These are phyloP conservation scores for Heliamphora pulchella DNA, from an alignment of 179 eudicot species.

Conservation along the genomic window DNA sequence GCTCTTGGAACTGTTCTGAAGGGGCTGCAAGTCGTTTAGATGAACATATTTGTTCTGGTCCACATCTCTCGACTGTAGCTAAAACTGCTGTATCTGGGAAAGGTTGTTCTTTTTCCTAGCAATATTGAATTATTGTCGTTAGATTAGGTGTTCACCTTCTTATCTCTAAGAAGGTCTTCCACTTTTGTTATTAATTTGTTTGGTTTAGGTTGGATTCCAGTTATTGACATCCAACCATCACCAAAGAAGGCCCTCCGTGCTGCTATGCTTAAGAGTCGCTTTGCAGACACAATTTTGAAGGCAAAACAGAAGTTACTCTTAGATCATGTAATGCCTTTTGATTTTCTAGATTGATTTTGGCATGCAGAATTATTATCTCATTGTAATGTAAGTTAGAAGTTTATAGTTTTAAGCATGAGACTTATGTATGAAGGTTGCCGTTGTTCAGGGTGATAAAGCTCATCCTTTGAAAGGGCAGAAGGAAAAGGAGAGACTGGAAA, in stretches of 20 bases:
- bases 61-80: slow-evolving; percentile 15
- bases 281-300: slow-evolving; percentile 67
- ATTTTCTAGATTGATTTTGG: not conserved
- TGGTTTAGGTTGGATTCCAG: slow-evolving; percentile 32
- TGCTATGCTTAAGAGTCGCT: slow-evolving; percentile 69
- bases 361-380: too few species aligned
- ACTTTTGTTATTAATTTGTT: slow-evolving; percentile 4
- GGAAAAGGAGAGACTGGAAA: slow-evolving; percentile 47
- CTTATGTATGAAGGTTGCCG: not conserved
- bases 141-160: not conserved
- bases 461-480: slow-evolving; percentile 38
- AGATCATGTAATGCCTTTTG: slow-evolving; percentile 35
- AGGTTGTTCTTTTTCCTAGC: slow-evolving; percentile 22
- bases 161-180: not conserved
- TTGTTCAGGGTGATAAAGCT: slow-evolving; percentile 38
- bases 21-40: slow-evolving; percentile 35
- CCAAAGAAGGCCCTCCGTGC: slow-evolving; percentile 72
- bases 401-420: not conserved
- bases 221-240: slow-evolving; percentile 39
- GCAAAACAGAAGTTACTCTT: slow-evolving; percentile 50
- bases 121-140: not conserved
- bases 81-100: slow-evolving; percentile 23
- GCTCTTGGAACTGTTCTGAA: slow-evolving; percentile 21
- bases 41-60: slow-evolving; percentile 29
- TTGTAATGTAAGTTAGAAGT: not conserved